A percentile compares a stretch with the other conserved stretches of the same genome.
phyloP scores from a whole-genome alignment of 139 green algal species.

The Picochlorum sp. region DNA sequence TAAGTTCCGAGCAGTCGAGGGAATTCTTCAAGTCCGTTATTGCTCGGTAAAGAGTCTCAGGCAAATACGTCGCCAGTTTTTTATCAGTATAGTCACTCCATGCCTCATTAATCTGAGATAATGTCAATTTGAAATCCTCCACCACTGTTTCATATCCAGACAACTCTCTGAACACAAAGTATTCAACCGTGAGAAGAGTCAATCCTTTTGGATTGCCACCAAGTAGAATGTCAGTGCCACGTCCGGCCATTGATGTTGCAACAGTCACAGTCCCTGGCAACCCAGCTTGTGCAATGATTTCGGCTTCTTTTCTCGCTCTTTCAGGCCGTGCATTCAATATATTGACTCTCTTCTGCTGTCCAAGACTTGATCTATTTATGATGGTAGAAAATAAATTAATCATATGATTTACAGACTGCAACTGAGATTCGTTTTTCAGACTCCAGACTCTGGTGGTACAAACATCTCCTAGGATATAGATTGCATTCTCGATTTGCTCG shows the following conservation, averaged over 20 bases:
- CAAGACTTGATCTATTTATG: not conserved
- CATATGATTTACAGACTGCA: not conserved
- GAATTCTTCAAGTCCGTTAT: too few relatives aligned
- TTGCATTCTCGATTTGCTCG: conserved; percentile 26
- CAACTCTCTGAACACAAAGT: too few relatives aligned
- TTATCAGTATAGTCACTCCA: too few relatives aligned
- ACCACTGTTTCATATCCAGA: too few relatives aligned
- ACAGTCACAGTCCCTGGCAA: conserved; percentile 59
- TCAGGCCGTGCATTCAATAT: conserved; percentile 60
- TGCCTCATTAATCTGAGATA: too few relatives aligned
- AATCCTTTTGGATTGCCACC: conserved; percentile 57
- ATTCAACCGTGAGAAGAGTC: conserved; percentile 8
- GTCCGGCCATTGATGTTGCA: conserved; percentile 68
- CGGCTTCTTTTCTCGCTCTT: conserved; percentile 54
- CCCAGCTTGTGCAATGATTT: conserved; percentile 64
- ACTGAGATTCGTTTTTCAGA: not conserved
- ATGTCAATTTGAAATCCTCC: too few relatives aligned
- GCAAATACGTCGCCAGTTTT: too few relatives aligned
- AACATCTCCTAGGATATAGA: not conserved
- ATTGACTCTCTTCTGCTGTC: not conserved
- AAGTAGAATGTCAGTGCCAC: conserved; percentile 73
- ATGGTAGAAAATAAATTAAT: not conserved
- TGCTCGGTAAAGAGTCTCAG: too few relatives aligned
- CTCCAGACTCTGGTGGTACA: not conserved
- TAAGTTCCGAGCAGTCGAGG: too few relatives aligned